A percentile compares a stretch with the other conserved stretches of the same genome.
Conservation (phyloP, 2,329 filamentous ascomycete species). For the Coniella vitis region DNA sequence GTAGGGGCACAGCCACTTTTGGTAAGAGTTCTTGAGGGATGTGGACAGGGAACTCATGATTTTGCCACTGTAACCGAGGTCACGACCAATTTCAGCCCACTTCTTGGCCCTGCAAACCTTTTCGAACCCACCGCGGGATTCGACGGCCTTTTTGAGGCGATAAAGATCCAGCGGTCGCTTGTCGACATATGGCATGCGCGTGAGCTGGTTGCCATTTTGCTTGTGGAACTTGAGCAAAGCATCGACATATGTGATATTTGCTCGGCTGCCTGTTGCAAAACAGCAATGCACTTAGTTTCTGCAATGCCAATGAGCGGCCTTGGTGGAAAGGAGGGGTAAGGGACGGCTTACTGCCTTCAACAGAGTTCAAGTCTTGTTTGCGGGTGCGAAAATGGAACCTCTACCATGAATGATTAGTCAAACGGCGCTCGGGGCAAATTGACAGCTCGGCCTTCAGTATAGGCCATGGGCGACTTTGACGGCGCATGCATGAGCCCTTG, state of each 20-base stretch:
- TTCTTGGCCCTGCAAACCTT: conserved; percentile 97
- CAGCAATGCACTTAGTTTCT: conserved; percentile 27
- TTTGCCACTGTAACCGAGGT: conserved; percentile 96
- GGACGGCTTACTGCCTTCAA: conserved; percentile 79
- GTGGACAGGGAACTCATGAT: conserved; percentile 99
- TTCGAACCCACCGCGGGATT: conserved; percentile 89
- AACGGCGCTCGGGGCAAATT: too few relatives aligned
- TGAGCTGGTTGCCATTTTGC: conserved; percentile 89
- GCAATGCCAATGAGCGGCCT: conserved; percentile 13
- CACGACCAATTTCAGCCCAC: conserved; percentile 96
- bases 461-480: too few relatives aligned
- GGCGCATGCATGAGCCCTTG: too few relatives aligned
- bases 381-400: conserved; percentile 95
- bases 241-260: conserved; percentile 93
- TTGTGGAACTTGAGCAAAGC: conserved; percentile 95
- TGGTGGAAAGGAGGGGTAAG: neutral
- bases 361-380: conserved; percentile 93
- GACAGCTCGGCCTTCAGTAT: too few relatives aligned
- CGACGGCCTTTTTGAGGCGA: conserved; percentile 93
- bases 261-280: conserved; percentile 68
- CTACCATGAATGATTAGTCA: conserved; percentile 37
- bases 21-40: conserved; percentile 95
- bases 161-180: conserved; percentile 95
- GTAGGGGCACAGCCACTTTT: conserved; percentile 93
- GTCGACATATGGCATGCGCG: conserved; percentile 91